phyloP scores from a whole-genome alignment of 2,329 filamentous ascomycete species.

The Cytospora piceicola region DNA sequence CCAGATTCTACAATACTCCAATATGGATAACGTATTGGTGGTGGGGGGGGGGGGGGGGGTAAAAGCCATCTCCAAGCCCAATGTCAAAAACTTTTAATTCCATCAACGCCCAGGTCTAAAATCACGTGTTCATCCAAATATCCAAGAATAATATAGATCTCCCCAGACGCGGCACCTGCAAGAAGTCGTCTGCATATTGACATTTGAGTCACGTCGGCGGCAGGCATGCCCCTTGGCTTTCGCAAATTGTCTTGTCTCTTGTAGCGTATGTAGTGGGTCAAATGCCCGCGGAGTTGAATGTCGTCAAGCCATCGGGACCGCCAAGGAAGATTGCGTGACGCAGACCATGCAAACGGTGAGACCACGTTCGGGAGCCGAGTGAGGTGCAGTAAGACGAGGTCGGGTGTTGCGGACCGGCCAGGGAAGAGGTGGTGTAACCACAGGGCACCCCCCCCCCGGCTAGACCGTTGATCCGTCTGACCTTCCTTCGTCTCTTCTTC shows the following conservation, averaged over 20 bases:
- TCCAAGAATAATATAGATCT: constrained; percentile 1
- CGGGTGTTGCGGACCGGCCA: constrained; percentile 11
- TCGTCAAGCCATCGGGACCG: not conserved
- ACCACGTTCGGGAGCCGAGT: not conserved
- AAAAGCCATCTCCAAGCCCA: not conserved
- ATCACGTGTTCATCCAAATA: not conserved
- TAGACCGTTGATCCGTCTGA: constrained; percentile 9
- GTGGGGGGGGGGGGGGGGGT: too few species aligned
- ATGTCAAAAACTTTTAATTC: constrained; percentile 17
- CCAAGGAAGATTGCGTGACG: not conserved
- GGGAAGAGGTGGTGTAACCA: constrained; percentile 2
- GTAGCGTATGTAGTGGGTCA: not conserved
- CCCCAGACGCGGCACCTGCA: not conserved
- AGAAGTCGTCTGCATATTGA: not conserved
- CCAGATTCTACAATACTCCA: not conserved
- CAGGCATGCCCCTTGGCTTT: not conserved
- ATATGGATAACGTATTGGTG: constrained; percentile 2
- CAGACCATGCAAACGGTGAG: not conserved
- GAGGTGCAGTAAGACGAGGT: not conserved
- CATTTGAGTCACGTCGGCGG: not conserved
- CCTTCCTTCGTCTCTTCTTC: not conserved
- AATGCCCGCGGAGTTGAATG: not conserved
- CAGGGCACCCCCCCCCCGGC: not conserved
- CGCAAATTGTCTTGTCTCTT: not conserved
- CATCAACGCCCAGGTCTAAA: constrained; percentile 23